These are phyloP conservation scores for Phanerodontia chrysosporium DNA, from an alignment of 768 basidiomycete genomes.

Conservation along the genomic window DNA sequence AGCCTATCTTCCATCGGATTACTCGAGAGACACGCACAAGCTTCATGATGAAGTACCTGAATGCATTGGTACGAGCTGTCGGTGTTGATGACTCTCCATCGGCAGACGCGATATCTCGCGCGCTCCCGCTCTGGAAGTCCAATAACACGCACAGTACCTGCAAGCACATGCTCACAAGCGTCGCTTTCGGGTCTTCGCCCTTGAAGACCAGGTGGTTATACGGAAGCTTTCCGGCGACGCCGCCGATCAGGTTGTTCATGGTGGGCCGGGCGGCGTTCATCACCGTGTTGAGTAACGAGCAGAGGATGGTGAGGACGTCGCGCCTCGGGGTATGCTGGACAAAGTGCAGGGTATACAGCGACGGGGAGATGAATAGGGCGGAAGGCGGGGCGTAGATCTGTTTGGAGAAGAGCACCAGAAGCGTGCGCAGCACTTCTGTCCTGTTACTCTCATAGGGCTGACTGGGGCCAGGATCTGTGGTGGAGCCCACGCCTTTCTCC, in stretches of 20 bases:
- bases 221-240: slow-evolving; percentile 74
- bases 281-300: slow-evolving; percentile 89
- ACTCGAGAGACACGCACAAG: slow-evolving; percentile 51
- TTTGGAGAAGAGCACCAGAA: slow-evolving; percentile 84
- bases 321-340: slow-evolving; percentile 73
- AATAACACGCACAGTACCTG: slow-evolving; percentile 75
- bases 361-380: slow-evolving; percentile 66
- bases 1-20: too few relatives aligned
- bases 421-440: slow-evolving; percentile 83
- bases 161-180: slow-evolving; percentile 68
- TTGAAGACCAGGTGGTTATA: slow-evolving; percentile 91
- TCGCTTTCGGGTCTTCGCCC: slow-evolving; percentile 74
- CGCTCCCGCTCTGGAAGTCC: slow-evolving; percentile 77
- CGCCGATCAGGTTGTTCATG: slow-evolving; percentile 51
- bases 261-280: slow-evolving; percentile 59
- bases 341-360: slow-evolving; percentile 72
- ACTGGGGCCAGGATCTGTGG: slow-evolving; percentile 62
- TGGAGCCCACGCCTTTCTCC: slow-evolving; percentile 95
- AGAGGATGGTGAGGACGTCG: slow-evolving; percentile 87
- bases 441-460: slow-evolving; percentile 74
- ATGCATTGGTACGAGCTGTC: slow-evolving; percentile 75
- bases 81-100: slow-evolving; percentile 46
- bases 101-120: slow-evolving; percentile 47
- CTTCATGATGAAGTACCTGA: slow-evolving; percentile 89
- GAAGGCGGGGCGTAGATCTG: slow-evolving; percentile 82